Conservation (phyloP, 148 eudicot species). For the Pouteria glomerata region DNA sequence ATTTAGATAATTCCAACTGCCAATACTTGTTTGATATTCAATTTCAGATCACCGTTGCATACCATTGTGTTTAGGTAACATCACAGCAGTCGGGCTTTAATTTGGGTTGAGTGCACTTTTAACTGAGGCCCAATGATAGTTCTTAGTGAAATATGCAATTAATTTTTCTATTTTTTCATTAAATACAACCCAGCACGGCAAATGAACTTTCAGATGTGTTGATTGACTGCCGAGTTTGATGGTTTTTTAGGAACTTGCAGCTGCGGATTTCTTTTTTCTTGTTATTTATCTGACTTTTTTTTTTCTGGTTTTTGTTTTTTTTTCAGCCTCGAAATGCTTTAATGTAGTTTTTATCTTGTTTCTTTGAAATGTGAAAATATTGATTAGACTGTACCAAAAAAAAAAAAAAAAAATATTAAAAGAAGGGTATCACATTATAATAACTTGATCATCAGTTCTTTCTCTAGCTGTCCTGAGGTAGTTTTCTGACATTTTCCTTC, state of each 20-base stretch:
- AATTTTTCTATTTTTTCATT: no score
- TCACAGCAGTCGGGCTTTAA: neutral
- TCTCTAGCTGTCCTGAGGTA: neutral
- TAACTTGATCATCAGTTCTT: neutral
- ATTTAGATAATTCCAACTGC: neutral
- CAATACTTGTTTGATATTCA: neutral
- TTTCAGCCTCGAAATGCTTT: neutral
- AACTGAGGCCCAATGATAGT: neutral
- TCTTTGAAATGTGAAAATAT: neutral
- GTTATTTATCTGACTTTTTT: neutral
- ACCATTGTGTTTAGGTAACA: neutral
- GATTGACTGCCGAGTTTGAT: neutral
- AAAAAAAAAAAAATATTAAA: no score
- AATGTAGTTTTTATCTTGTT: neutral
- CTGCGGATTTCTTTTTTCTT: neutral
- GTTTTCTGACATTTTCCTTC: conserved; percentile 10
- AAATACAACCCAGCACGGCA: no score
- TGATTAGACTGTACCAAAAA: neutral
- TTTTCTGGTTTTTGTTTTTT: neutral
- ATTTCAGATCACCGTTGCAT: neutral
- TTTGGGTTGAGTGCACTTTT: neutral
- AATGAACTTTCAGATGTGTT: no score
- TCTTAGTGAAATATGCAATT: neutral
- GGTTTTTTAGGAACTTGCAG: neutral
- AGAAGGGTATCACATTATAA: neutral